Conservation (phyloP, 1,284 basidiomycete genomes). For the Malassezia equina region DNA sequence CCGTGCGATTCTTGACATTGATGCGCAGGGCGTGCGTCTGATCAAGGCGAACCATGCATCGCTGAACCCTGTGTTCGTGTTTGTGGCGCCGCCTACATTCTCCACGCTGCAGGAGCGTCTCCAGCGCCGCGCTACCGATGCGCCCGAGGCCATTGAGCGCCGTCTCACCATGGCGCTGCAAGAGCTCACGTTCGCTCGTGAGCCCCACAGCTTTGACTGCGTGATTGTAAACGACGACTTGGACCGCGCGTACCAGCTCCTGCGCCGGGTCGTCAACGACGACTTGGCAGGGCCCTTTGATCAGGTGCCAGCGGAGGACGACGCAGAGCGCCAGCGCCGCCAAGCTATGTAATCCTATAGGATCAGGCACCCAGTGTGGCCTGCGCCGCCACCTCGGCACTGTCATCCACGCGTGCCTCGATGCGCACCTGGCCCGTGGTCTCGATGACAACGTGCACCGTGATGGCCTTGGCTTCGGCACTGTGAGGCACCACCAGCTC, state of each 20-base stretch:
- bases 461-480: slow-evolving; percentile 2
- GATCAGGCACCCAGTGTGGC: slow-evolving; percentile 11
- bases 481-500: slow-evolving; percentile 25
- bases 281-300: slow-evolving; percentile 18
- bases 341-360: not conserved
- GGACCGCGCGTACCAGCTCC: slow-evolving; percentile 63
- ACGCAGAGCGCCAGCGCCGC: slow-evolving; percentile 19
- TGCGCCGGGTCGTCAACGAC: slow-evolving; percentile 39
- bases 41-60: slow-evolving; percentile 63
- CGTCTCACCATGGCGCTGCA: slow-evolving; percentile 68
- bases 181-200: slow-evolving; percentile 73
- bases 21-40: slow-evolving; percentile 61
- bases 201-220: slow-evolving; percentile 65
- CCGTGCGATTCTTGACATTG: slow-evolving; percentile 89
- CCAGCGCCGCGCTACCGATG: slow-evolving; percentile 73
- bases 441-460: slow-evolving; percentile 18
- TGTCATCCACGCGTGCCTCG: slow-evolving; percentile 15
- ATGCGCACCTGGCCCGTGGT: slow-evolving; percentile 21
- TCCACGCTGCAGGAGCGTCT: slow-evolving; percentile 54
- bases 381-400: slow-evolving; percentile 1
- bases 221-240: slow-evolving; percentile 87
- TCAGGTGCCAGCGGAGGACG: slow-evolving; percentile 25
- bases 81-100: slow-evolving; percentile 80
- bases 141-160: slow-evolving; percentile 61
- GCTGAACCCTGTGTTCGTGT: slow-evolving; percentile 78